These are phyloP conservation scores for Botrytis squamosa DNA, from an alignment of 2,329 filamentous ascomycete genomes.

Conservation along the genomic window DNA sequence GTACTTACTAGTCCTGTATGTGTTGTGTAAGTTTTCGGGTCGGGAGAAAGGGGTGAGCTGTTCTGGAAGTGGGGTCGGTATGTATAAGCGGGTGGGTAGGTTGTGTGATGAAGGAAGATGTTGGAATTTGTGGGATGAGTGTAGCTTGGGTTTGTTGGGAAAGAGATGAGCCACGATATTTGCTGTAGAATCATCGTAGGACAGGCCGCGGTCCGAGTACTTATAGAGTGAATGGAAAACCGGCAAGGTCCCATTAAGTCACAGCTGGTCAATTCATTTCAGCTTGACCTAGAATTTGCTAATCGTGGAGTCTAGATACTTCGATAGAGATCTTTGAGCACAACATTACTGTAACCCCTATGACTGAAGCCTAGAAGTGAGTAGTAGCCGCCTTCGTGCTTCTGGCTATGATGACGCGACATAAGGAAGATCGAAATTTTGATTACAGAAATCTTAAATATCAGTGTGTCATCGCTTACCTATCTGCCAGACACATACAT, in stretches of 20 bases:
- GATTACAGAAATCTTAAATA: background rate
- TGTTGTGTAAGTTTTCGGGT: background rate
- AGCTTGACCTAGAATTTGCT: background rate
- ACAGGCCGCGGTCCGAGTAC: background rate
- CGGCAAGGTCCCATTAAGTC: background rate
- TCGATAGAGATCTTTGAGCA: background rate
- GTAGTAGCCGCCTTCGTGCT: background rate
- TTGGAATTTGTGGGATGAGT: background rate
- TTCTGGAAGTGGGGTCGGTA: conserved; percentile 1
- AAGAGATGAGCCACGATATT: background rate
- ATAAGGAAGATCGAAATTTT: background rate
- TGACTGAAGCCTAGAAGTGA: background rate
- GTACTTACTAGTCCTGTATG: background rate
- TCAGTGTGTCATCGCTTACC: background rate
- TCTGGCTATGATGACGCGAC: background rate
- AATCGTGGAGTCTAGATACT: background rate
- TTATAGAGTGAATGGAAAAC: too few relatives aligned
- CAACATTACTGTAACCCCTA: background rate
- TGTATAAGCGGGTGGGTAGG: background rate
- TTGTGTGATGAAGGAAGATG: background rate
- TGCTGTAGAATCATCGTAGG: background rate
- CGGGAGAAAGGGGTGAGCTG: background rate
- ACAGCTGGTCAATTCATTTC: background rate
- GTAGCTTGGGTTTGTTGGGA: background rate
- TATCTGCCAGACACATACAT: conserved; percentile 2